A percentile compares a stretch with the other conserved stretches of the same genome.
Evolutionary conservation across 495 filamentous ascomycete species (phyloP).

Genomic region (Margaritispora aquatica): DNA sequence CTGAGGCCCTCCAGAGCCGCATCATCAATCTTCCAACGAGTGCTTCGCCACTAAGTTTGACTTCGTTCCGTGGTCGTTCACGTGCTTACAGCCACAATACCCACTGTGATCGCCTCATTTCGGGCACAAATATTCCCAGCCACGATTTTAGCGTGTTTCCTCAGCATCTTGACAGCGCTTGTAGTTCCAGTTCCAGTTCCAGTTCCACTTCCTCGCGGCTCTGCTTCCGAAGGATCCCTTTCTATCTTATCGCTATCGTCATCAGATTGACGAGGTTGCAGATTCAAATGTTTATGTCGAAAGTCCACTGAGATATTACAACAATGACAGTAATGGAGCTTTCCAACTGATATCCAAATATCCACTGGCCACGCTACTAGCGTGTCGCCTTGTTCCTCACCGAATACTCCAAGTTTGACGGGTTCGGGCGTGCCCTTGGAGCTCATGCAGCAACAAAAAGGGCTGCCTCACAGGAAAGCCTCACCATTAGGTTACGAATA

Average conservation of each 20-base stretch:
- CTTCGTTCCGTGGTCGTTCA: neutral
- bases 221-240: neutral
- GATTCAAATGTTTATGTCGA: neutral
- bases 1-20: too few relatives aligned
- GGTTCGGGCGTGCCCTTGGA: neutral
- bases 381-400: slow-evolving; percentile 3
- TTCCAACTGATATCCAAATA: neutral
- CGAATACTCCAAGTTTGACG: neutral
- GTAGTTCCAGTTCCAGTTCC: neutral
- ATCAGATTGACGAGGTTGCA: neutral
- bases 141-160: neutral
- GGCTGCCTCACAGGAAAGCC: neutral
- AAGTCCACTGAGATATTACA: too few relatives aligned
- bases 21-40: neutral
- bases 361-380: neutral
- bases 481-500: neutral
- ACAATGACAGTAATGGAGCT: too few relatives aligned
- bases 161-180: neutral
- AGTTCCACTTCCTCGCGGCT: too few relatives aligned
- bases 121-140: neutral
- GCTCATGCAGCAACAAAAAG: neutral
- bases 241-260: neutral
- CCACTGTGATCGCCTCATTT: neutral
- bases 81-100: neutral
- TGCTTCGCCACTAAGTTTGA: neutral